Evolutionary conservation across 345 rosid genomes (phyloP), one percentile per base, ranked within the genome.

Genomic region (Gossypium anomalum): DNA sequence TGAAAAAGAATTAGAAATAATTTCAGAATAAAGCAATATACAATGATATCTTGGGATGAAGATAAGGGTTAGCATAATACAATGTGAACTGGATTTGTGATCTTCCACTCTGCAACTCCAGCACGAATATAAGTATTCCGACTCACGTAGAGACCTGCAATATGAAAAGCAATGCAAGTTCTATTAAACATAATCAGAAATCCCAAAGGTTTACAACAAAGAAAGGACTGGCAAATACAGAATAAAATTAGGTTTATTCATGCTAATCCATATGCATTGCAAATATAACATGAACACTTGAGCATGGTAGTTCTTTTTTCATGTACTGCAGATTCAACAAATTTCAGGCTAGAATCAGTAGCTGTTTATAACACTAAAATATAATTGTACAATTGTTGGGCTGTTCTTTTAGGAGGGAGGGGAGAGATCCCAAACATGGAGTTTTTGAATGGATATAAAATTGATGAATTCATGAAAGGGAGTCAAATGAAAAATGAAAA

Each of bases 11-110:
- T 47, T 13, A 48, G 69, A 60, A 45, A 23, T 48, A 23, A 55
- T 2, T 59, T 59, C 44, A 53, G 55, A 66, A 67, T 44, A 15
- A 23, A 47, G 65, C 34, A 43, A 55, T 29, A 53, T 29, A 53
- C 66, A 74, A 74, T 57, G 52, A 29, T 20, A 57, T 20, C 27
- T 57, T 9, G 64, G 48, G 49, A 64, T 44, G 52, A 72, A 27
- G 12, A 73, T 60, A 67, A 44, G 75, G 38, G 58, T 41, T 60
- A 71, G 56, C 52, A 64, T 72, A 83, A 82, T 88, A 94, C 98
- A 60, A 94, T 77, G 87, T 94, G 92, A 84, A 94, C 98, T n/a
- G 98, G 98, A 82, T 94, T 94, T 81, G 89, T 86, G 75, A 86
- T 77, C 41, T 79, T 91, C 98, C 98, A 94, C 78, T 94, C 97